A percentile compares a stretch with the other conserved stretches of the same genome.
These are phyloP conservation scores for Pseudogymnoascus sp. DNA, from an alignment of 2,329 filamentous ascomycete genomes.

Conservation along the genomic window DNA sequence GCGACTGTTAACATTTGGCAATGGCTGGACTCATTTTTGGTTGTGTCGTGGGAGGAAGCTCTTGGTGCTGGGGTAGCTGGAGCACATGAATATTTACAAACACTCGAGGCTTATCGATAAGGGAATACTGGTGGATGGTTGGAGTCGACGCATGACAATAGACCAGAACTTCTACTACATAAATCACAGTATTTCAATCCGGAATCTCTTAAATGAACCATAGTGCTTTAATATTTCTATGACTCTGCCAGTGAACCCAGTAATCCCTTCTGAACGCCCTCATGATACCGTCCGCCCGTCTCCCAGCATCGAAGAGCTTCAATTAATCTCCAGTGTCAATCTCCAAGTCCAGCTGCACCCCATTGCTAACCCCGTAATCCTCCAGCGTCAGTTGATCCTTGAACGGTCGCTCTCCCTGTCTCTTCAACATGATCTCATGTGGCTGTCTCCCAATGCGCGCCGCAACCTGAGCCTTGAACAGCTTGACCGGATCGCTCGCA, in stretches of 20 bases:
- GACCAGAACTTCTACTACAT: not conserved
- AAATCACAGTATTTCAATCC: not conserved
- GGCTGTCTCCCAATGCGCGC: constrained; percentile 81
- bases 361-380: constrained; percentile 91
- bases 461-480: constrained; percentile 88
- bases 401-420: constrained; percentile 87
- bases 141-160: not conserved
- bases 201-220: not conserved
- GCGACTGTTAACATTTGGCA: constrained; percentile 51
- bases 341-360: constrained; percentile 45
- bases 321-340: constrained; percentile 29
- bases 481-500: constrained; percentile 70
- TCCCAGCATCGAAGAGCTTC: not conserved
- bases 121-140: constrained; percentile 1
- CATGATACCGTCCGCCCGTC: not conserved
- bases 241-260: not conserved
- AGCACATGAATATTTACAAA: constrained; percentile 4
- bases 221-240: not conserved
- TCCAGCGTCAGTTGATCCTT: constrained; percentile 82
- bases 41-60: constrained; percentile 2
- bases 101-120: constrained; percentile 8
- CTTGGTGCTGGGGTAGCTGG: not conserved
- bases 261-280: not conserved
- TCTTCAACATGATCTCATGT: constrained; percentile 83
- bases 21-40: not conserved